These are phyloP conservation scores for Carallia pectinifolia DNA, from an alignment of 345 rosid genomes.

Conservation along the genomic window DNA sequence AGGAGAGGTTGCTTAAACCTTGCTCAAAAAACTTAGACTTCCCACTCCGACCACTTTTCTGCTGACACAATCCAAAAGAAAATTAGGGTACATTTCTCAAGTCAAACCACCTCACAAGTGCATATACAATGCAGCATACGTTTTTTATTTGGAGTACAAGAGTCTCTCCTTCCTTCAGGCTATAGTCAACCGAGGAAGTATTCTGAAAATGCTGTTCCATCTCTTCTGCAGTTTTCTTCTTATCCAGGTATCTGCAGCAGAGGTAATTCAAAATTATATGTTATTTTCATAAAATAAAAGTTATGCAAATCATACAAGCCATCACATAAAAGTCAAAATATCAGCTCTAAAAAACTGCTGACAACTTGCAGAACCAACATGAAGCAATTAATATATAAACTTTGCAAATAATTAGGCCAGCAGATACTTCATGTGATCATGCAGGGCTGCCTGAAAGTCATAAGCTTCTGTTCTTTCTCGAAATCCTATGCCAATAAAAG, in stretches of 20 bases:
- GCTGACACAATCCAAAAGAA: constrained; percentile 14
- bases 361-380: not conserved
- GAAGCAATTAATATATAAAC: not conserved
- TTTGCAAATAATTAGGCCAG: not conserved
- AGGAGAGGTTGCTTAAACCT: constrained; percentile 46
- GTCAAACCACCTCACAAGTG: not conserved
- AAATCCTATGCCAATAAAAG: constrained; percentile 95
- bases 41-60: constrained; percentile 42
- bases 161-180: constrained; percentile 92
- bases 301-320: not conserved
- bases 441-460: constrained; percentile 96
- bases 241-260: constrained; percentile 70
- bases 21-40: constrained; percentile 62
- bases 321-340: not conserved
- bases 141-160: constrained; percentile 76
- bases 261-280: constrained; percentile 3
- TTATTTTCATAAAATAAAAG: not conserved
- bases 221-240: constrained; percentile 96
- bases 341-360: not conserved
- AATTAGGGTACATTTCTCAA: not conserved
- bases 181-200: constrained; percentile 71
- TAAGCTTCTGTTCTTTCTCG: constrained; percentile 98
- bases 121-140: constrained; percentile 40
- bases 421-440: constrained; percentile 91
- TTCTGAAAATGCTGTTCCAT: constrained; percentile 96